Percentiles rank a stretch among this genome's conserved stretches.
Conservation (phyloP, 1,284 basidiomycete species). For the Xerocomus amazonicus region DNA sequence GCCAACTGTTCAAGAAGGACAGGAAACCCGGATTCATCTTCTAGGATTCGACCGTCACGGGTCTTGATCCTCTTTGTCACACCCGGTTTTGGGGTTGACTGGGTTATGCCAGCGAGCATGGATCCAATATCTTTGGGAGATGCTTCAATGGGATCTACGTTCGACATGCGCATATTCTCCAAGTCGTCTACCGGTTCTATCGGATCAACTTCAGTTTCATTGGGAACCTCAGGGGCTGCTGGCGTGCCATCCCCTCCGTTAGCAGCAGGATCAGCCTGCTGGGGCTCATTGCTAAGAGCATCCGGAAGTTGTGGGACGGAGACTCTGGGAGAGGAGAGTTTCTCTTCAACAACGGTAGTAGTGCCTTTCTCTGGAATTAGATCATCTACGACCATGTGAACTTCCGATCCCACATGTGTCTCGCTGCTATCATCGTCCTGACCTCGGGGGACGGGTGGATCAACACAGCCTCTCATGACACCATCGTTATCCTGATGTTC, state of each 20-base stretch:
- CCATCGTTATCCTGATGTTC: not conserved
- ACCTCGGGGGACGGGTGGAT: not conserved
- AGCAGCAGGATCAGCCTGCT: not conserved
- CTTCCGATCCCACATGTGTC: constrained; percentile 21
- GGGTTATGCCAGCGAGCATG: constrained; percentile 1
- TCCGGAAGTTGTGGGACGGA: not conserved
- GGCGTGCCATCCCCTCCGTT: not conserved
- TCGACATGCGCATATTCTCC: constrained; percentile 4
- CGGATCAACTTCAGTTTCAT: constrained; percentile 25
- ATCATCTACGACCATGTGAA: constrained; percentile 18
- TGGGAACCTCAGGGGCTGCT: not conserved
- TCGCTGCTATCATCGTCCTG: constrained; percentile 13
- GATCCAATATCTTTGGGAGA: constrained; percentile 6
- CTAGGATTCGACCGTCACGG: constrained; percentile 30
- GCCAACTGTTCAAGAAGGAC: constrained; percentile 16
- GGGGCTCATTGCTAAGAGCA: not conserved
- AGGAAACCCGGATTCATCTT: constrained; percentile 14
- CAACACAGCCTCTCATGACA: constrained; percentile 5
- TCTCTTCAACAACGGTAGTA: not conserved
- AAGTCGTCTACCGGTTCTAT: constrained; percentile 36
- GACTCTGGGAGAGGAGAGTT: not conserved
- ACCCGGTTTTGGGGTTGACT: constrained; percentile 27
- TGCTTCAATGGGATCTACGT: constrained; percentile 31
- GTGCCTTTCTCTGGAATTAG: constrained; percentile 4
- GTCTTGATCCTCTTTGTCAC: constrained; percentile 38